phyloP scores from a whole-genome alignment of 441 rosid species.

The Gossypium lobatum region DNA sequence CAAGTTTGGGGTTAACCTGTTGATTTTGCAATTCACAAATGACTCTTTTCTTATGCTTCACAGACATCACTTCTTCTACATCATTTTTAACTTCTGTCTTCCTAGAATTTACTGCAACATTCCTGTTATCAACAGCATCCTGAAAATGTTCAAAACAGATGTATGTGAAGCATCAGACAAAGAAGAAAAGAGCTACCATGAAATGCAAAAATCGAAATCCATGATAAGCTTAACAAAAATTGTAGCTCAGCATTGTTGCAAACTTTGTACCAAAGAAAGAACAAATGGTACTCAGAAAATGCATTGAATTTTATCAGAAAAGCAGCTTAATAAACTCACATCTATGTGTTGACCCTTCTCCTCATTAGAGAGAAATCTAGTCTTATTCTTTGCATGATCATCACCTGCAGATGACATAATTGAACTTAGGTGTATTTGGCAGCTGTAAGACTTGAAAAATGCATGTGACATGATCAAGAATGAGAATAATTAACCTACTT shows the following conservation, averaged over 20 bases:
- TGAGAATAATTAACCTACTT: background rate
- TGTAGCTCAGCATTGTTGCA: background rate
- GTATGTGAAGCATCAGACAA: background rate
- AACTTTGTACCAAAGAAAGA: background rate
- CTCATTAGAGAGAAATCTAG: conserved; percentile 30
- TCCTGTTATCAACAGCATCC: conserved; percentile 22
- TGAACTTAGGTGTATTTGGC: background rate
- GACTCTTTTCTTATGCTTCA: conserved; percentile 32
- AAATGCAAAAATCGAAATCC: background rate
- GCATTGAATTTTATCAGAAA: background rate
- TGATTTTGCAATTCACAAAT: conserved; percentile 28
- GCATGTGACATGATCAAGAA: background rate
- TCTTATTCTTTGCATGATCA: conserved; percentile 28
- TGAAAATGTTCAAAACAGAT: conserved; percentile 13
- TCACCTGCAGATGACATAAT: conserved; percentile 31
- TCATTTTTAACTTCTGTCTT: conserved; percentile 19
- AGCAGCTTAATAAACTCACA: conserved; percentile 27
- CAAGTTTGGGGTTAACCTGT: conserved; percentile 27
- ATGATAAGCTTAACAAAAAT: background rate
- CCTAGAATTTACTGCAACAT: conserved; percentile 13
- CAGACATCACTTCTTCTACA: conserved; percentile 24
- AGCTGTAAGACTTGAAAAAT: background rate
- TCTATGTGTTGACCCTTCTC: conserved; percentile 29
- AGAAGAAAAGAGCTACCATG: background rate
- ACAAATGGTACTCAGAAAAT: background rate